These are phyloP conservation scores for Dispira simplex DNA, from an alignment of 192 early-diverging fungal genomes.

Conservation along the genomic window DNA sequence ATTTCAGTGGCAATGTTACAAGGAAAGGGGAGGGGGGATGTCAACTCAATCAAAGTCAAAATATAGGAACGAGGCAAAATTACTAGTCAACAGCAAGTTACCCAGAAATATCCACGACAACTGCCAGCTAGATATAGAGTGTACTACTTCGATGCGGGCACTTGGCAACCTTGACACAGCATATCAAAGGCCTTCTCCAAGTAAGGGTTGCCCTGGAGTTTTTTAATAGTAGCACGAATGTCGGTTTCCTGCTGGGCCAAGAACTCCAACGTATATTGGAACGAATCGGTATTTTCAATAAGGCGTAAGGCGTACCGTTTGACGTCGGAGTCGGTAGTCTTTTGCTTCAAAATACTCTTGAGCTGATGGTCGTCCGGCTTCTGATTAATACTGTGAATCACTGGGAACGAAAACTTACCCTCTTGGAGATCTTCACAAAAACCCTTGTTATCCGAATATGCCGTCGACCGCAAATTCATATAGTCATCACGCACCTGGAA, in stretches of 20 bases:
- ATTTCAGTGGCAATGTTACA: too few relatives aligned
- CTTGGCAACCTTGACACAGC: conserved; percentile 29
- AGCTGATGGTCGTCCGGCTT: conserved; percentile 38
- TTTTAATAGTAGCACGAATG: conserved; percentile 41
- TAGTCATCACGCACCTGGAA: conserved; percentile 98
- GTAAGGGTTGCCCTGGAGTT: conserved; percentile 62
- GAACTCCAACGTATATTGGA: conserved; percentile 60
- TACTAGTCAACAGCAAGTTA: too few relatives aligned
- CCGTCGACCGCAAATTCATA: conserved; percentile 75
- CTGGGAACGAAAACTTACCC: conserved; percentile 96
- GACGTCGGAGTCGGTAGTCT: conserved; percentile 59
- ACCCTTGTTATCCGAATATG: conserved; percentile 89
- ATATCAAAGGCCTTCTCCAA: conserved; percentile 46
- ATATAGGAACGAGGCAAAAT: too few relatives aligned
- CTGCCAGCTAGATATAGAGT: too few relatives aligned
- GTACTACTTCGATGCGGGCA: background rate
- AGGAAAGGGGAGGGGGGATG: too few relatives aligned
- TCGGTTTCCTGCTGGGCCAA: conserved; percentile 45
- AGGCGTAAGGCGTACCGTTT: conserved; percentile 77
- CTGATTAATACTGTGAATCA: conserved; percentile 71
- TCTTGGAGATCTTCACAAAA: conserved; percentile 98
- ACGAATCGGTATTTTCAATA: conserved; percentile 59
- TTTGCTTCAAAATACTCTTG: conserved; percentile 80
- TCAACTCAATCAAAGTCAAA: too few relatives aligned
- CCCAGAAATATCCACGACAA: too few relatives aligned